A percentile compares a stretch with the other conserved stretches of the same genome.
Evolutionary conservation across 352 stramenopile species (phyloP).

Genomic region (Phytophthora pinifolia): DNA sequence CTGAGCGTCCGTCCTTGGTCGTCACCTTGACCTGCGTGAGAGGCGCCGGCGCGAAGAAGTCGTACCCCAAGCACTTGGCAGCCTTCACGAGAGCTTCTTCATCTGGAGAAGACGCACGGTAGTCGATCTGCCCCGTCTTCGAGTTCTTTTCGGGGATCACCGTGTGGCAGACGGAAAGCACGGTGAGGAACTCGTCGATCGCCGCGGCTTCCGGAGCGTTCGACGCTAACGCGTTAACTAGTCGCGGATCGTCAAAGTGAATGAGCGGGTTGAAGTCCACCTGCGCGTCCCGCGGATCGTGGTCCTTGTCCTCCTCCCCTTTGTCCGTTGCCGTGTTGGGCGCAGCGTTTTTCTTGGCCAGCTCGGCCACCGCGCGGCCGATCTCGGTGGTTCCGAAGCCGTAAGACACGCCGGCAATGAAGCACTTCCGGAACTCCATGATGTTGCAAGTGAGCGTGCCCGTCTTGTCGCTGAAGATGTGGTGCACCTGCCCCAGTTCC

Average conservation of each 20-base stretch:
- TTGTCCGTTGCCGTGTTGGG: slow-evolving; percentile 7
- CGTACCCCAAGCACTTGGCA: slow-evolving; percentile 51
- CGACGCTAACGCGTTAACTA: slow-evolving; percentile 46
- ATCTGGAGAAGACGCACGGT: slow-evolving; percentile 91
- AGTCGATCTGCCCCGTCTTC: slow-evolving; percentile 51
- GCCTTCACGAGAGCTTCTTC: slow-evolving; percentile 93
- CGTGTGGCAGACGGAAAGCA: slow-evolving; percentile 75
- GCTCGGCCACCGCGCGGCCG: slow-evolving; percentile 53
- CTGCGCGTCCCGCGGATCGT: slow-evolving; percentile 52
- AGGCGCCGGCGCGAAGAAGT: slow-evolving; percentile 74
- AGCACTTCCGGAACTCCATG: slow-evolving; percentile 96
- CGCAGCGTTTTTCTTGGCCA: slow-evolving; percentile 35
- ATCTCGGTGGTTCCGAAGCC: slow-evolving; percentile 83
- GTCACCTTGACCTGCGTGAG: slow-evolving; percentile 55
- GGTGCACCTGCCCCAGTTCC: slow-evolving; percentile 94
- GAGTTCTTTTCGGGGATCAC: slow-evolving; percentile 69
- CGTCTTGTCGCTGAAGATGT: slow-evolving; percentile 99
- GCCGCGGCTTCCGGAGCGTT: slow-evolving; percentile 19
- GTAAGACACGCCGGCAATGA: slow-evolving; percentile 81
- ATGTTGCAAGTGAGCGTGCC: slow-evolving; percentile 99
- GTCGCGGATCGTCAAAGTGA: slow-evolving; percentile 69
- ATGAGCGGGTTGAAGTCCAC: slow-evolving; percentile 65
- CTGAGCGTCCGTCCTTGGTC: slow-evolving; percentile 36
- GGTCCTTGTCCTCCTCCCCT: slow-evolving; percentile 15
- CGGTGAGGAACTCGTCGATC: slow-evolving; percentile 73